Evolutionary conservation across 208 protist species (phyloP).

Genomic region (Acanthamoeba sp.): DNA sequence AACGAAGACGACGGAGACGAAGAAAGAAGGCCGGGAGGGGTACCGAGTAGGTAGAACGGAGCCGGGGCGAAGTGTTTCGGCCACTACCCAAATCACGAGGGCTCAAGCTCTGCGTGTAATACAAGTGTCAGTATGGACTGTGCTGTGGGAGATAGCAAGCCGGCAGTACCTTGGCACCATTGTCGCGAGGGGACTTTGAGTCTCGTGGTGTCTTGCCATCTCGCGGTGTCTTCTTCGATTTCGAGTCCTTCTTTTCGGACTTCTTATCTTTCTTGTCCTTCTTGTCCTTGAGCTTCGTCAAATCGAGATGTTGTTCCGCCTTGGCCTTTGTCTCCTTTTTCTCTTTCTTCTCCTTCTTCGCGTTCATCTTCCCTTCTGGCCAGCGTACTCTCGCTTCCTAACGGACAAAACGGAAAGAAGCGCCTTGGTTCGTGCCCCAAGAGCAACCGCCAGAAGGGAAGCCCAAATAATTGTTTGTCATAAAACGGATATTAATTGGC

Average conservation of each 20-base stretch:
- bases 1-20: background rate
- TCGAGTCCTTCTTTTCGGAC: background rate
- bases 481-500: no score
- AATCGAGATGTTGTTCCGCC: background rate
- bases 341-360: conserved; percentile 38
- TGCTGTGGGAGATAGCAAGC: background rate
- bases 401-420: no score
- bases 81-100: background rate
- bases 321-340: background rate
- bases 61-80: background rate
- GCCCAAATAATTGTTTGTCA: no score
- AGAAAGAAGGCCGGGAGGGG: background rate
- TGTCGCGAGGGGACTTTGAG: background rate
- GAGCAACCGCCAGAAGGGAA: no score
- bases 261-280: conserved; percentile 50
- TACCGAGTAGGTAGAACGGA: background rate
- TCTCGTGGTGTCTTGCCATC: background rate
- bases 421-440: no score
- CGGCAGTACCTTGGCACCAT: background rate
- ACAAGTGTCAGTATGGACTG: background rate
- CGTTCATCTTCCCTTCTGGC: background rate
- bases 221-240: background rate
- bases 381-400: no score
- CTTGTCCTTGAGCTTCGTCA: background rate
- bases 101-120: background rate